Conservation (phyloP, 2,329 filamentous ascomycete species). For the Sclerotinia subarctica region DNA sequence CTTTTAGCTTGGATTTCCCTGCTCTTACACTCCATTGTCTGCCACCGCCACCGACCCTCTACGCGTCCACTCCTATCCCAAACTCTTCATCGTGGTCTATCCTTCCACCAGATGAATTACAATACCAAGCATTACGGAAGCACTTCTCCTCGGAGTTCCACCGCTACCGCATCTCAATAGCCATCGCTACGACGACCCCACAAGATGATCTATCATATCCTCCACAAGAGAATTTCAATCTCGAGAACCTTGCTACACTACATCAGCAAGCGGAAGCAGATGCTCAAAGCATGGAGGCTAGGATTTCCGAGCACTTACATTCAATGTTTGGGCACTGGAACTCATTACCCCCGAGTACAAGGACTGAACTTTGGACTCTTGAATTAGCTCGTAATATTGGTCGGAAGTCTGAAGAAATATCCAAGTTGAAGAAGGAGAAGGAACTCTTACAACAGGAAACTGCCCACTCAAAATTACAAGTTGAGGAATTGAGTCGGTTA, state of each 20-base stretch:
- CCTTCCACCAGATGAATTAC: conserved; percentile 67
- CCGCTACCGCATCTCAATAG: conserved; percentile 57
- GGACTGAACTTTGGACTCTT: conserved; percentile 58
- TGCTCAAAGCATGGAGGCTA: conserved; percentile 55
- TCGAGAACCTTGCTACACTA: conserved; percentile 41
- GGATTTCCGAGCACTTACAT: conserved; percentile 72
- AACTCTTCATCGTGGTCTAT: conserved; percentile 80
- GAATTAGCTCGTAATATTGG: conserved; percentile 60
- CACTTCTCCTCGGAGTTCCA: conserved; percentile 67
- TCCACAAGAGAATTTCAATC: conserved; percentile 39
- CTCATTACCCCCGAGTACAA: conserved; percentile 53
- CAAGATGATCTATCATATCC: conserved; percentile 49
- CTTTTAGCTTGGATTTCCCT: conserved; percentile 80
- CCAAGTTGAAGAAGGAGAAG: conserved; percentile 49
- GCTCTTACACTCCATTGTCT: conserved; percentile 79
- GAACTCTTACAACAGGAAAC: conserved; percentile 50
- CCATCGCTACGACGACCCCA: conserved; percentile 48
- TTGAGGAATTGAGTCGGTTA: conserved; percentile 56
- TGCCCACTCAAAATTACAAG: conserved; percentile 53
- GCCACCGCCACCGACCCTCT: conserved; percentile 75
- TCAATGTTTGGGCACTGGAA: conserved; percentile 77
- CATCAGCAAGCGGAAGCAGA: conserved; percentile 38
- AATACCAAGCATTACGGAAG: conserved; percentile 67
- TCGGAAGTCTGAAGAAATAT: conserved; percentile 52
- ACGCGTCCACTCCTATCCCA: conserved; percentile 71